Conservation (phyloP, 208 protist genomes). For the Acanthamoeba lenticulata region DNA sequence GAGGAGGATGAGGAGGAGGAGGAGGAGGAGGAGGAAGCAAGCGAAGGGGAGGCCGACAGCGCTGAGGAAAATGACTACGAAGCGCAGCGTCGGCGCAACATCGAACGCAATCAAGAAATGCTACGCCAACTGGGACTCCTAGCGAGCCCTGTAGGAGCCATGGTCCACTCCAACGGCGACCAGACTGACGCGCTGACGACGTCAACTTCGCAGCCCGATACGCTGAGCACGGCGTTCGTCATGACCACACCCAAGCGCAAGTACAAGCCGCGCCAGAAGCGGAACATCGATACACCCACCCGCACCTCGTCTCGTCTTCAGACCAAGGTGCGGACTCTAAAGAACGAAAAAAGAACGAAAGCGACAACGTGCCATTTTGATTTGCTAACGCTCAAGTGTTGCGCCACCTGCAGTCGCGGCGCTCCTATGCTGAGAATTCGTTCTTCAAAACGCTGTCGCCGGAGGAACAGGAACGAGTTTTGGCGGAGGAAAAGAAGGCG, state of each 20-base stretch:
- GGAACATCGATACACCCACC: neutral
- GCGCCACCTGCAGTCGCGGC: neutral
- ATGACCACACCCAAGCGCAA: slow-evolving; percentile 2
- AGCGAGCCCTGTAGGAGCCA: neutral
- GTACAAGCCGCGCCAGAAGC: slow-evolving; percentile 51
- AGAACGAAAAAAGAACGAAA: neutral
- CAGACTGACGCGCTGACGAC: neutral
- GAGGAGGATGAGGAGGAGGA: neutral
- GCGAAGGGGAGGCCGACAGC: neutral
- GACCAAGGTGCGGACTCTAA: slow-evolving; percentile 35
- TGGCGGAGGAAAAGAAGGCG: neutral
- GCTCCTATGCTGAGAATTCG: slow-evolving; percentile 31
- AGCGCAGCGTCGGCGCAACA: slow-evolving; percentile 20
- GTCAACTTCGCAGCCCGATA: neutral
- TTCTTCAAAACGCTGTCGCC: neutral
- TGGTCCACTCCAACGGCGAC: too few species aligned
- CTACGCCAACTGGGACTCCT: slow-evolving; percentile 38
- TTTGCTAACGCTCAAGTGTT: neutral
- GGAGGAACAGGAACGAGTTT: neutral
- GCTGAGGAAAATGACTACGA: slow-evolving; percentile 33
- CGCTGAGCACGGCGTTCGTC: neutral
- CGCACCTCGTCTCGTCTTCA: slow-evolving; percentile 26
- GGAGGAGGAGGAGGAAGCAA: neutral
- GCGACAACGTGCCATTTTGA: neutral
- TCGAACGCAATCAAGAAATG: slow-evolving; percentile 25